Evolutionary conservation across 2,329 filamentous ascomycete genomes (phyloP), one percentile per base, ranked within the genome.

Genomic region (Fusarium piperis): DNA sequence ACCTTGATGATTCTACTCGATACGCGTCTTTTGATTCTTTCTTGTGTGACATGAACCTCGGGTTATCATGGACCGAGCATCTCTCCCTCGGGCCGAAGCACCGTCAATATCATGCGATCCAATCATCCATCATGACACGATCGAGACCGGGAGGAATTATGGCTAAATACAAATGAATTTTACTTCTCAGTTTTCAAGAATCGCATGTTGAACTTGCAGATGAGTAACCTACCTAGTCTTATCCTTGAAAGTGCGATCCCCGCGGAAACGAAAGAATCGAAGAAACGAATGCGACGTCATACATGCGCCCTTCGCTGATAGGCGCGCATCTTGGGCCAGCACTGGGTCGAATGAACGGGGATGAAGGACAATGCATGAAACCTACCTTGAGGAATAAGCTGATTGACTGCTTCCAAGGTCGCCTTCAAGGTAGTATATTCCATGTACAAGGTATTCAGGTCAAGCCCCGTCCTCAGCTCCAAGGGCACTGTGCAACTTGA

Each of bases 401-500:
- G 8, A 1, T 16, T 26, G 39, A 8, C 20, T 11, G 6, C 20
- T 44, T 23, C 15, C 4, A 20, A 41, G 18, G 18, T 20, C 18
- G 11, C 5, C 12, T 41, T 15, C 18, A 20, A 13, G 38, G 38
- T 41, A 12, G 9, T 23, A 3, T 39, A 8, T 15, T 44, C 39
- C 39, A 1, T 23, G 7, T 10, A 23, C 13, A 13, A 23, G 13
- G 5, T 44, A 15, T 15, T 13, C 15, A 44, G 39, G 18, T 18
- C 8, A 2, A 5, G 13, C 15, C 12, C 20, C 1, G 3, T 39
- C n/a, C 36, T 38, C 16, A 7, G 6, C 38, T 41, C 7, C 12
- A 3, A 0, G 6, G 13, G 3, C 38, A 39, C 13, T 13, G 3
- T 0, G 0, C n/a, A 8, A 39, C 11, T 39, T 0, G 23, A 28